Base-by-base conservation (phyloP, 768 basidiomycete species). In the Cyclocybe aegerita region DNA sequence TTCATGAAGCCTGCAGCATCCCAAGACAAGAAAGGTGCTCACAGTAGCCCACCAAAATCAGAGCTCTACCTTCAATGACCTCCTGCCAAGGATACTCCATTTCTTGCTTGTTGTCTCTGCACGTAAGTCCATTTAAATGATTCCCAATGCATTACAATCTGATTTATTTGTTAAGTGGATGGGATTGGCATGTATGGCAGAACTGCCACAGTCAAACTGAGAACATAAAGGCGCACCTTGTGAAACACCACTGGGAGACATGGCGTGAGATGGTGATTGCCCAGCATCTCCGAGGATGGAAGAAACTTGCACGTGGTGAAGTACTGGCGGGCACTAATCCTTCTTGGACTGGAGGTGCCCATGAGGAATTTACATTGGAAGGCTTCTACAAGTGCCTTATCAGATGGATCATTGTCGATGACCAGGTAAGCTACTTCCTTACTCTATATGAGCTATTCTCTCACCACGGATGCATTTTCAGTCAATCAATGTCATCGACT, bases 401-500 rank as follows among this genome's bases (percentile, higher is more conserved):
- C 1, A 15, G 50, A 16, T 63, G 60, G 57, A 57, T 68, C 43
- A 56, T 54, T 3, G 57, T 58, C 41, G 58, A 66, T 64, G 67
- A 74, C 59, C 68, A 73, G 58, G 72, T 71, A 60, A 16, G 57
- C n/a, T 56, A 12, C 14, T 42, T 16, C 9, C 36, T 23, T 51
- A 41, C 1, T 8, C 8, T 44, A n/a, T 39, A 33, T 9, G 31
- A 29, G 11, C 4, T 40, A 30, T 23, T 37, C 52, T 15, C 42
- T 34, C 7, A 33, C 34, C 2, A 16, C 30, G 29, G 15, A 41
- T 32, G n/a, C n/a, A 7, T 38, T 31, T 40, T 8, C 39, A 75
- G 73, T 66, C 73, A 3, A 49, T 74, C 1, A 65, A 70, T 62
- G 60, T 76, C 39, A 60, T 75, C 8, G 72, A 75, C 14, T 58